phyloP scores from a whole-genome alignment of 179 eudicot species.

The Spinacia oleracea region DNA sequence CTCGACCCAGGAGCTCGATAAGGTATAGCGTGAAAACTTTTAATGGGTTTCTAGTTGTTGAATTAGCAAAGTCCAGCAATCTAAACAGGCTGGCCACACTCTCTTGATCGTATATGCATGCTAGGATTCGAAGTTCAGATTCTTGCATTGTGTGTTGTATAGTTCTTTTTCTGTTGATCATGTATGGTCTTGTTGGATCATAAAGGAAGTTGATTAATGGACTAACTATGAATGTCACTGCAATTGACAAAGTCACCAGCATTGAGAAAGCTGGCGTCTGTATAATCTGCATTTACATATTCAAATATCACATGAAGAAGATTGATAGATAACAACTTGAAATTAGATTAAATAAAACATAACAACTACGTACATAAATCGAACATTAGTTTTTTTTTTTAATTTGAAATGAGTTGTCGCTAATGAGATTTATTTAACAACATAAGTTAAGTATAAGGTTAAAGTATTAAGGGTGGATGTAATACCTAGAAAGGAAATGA shows the following conservation, averaged over 20 bases:
- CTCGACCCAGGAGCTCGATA: conserved; percentile 63
- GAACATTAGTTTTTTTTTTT: too few relatives aligned
- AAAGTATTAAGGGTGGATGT: too few relatives aligned
- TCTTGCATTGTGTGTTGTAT: conserved; percentile 62
- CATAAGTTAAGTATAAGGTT: too few relatives aligned
- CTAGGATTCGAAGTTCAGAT: conserved; percentile 49
- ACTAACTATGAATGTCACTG: conserved; percentile 41
- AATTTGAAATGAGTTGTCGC: too few relatives aligned
- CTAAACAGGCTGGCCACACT: conserved; percentile 46
- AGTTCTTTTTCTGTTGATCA: conserved; percentile 66
- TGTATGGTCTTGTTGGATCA: conserved; percentile 75
- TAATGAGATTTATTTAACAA: background rate
- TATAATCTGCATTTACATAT: conserved; percentile 21
- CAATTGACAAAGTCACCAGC: conserved; percentile 45
- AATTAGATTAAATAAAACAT: too few relatives aligned
- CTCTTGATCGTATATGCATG: conserved; percentile 55
- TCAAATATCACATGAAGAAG: background rate
- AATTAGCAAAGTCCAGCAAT: conserved; percentile 51
- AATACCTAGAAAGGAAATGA: too few relatives aligned
- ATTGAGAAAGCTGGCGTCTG: conserved; percentile 43
- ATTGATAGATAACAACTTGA: background rate
- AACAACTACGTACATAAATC: too few relatives aligned
- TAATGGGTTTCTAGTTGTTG: conserved; percentile 45
- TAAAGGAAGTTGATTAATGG: conserved; percentile 63
- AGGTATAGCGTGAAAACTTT: conserved; percentile 53